Base-by-base conservation (phyloP, 2,329 filamentous ascomycete species). In the Thelonectria discophora region DNA sequence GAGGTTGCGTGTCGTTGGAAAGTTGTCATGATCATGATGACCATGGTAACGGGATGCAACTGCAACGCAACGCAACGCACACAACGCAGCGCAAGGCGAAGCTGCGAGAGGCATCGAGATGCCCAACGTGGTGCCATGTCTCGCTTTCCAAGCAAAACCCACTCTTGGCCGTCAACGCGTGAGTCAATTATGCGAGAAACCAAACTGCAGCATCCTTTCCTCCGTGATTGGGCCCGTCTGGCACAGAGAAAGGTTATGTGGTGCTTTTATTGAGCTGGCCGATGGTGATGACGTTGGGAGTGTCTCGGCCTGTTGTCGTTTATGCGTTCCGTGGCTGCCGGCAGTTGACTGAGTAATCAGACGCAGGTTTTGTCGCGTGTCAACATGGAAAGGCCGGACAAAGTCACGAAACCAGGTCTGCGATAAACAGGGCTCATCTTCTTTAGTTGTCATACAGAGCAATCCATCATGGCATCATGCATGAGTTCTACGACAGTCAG, bases 181-280 rank as follows among this genome's bases (percentile, higher is more conserved):
- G 58, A 61, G 48, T 20, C 39, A 37, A 34, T 57, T 45, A 57
- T 57, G 55, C 55, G 18, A 20, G 13, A 40, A 34, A 39, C 20
- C 49, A 20, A 32, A 45, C 13, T 40, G 30, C 21, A 24, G 39
- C 48, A 52, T 56, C 53, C 53, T 56, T 57, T 57, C 24, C 30
- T 27, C 43, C 48, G 48, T 56, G 58, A 61, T 61, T 61, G 58
- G 58, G 12, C 24, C 32, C 42, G 34, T 52, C 47, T 51, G 24
- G 51, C 37, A 27, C 15, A 40, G 43, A 42, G 53, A 56, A 45
- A 55, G 27, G 45, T 45, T 37, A 51, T 55, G 53, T 46, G n/a
- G 53, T 47, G 48, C 39, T 39, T 42, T 20, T 42, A 15, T 21
- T 57, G 53, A 56, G 58, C 34, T 61, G 58, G 58, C 58, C 48